Conservation (phyloP, 306 rosid genomes). For the Oxytropis ochrocephala region DNA sequence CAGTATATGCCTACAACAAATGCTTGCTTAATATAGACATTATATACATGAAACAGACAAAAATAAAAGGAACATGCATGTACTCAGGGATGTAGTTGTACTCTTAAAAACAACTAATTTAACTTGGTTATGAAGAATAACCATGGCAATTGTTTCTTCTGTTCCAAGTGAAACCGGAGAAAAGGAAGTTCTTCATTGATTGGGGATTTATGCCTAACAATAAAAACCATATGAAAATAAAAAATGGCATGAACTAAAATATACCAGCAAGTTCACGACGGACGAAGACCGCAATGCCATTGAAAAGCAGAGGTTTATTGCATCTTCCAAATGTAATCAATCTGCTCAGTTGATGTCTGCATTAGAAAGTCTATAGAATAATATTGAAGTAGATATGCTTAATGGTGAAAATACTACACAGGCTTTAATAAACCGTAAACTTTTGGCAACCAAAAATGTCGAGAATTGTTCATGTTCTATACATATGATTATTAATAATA, state of each 20-base stretch:
- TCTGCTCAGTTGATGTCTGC: neutral
- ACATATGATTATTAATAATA: no score
- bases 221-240: neutral
- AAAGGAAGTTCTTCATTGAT: neutral
- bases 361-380: neutral
- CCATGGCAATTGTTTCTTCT: neutral
- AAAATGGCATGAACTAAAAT: neutral
- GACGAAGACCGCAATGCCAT: constrained; percentile 8
- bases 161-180: neutral
- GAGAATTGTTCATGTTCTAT: neutral
- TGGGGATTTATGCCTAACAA: neutral
- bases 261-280: constrained; percentile 2
- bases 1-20: constrained; percentile 20
- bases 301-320: neutral
- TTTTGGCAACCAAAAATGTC: neutral
- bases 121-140: neutral
- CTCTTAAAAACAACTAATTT: neutral
- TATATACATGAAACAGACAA: neutral
- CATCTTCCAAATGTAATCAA: neutral
- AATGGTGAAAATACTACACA: neutral
- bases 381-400: neutral
- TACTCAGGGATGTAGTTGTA: neutral
- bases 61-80: neutral
- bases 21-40: neutral
- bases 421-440: neutral